Percentiles rank a stretch among this genome's conserved stretches.
Conservation (phyloP, 176 grass and related monocot genomes). For the Elaeis guineensis region DNA sequence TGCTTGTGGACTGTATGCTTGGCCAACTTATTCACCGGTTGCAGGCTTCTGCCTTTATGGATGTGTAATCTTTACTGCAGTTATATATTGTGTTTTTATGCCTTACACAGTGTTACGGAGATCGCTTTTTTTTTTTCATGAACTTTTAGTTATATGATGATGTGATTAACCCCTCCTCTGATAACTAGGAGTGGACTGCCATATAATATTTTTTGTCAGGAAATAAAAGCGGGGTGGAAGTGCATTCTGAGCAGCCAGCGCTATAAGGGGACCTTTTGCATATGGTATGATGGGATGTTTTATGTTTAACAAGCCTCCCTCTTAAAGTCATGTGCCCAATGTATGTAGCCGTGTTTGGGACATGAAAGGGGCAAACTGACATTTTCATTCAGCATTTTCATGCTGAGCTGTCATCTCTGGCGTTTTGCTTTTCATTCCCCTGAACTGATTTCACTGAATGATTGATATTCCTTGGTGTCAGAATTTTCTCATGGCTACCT, state of each 20-base stretch:
- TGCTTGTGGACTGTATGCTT: too few species aligned
- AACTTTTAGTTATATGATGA: slow-evolving; percentile 27
- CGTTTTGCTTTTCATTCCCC: too few species aligned
- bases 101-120: too few species aligned
- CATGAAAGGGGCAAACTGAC: slow-evolving; percentile 19
- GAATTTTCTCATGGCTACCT: too few species aligned
- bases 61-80: too few species aligned
- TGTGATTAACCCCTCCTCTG: slow-evolving; percentile 31
- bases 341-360: slow-evolving; percentile 13
- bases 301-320: slow-evolving; percentile 24
- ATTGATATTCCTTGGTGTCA: too few species aligned
- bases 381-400: slow-evolving; percentile 20
- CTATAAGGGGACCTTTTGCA: slow-evolving; percentile 32
- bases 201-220: slow-evolving; percentile 40
- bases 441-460: too few species aligned
- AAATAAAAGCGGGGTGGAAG: slow-evolving; percentile 28
- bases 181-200: slow-evolving; percentile 35
- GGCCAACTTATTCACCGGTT: too few species aligned
- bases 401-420: background rate
- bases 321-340: slow-evolving; percentile 25
- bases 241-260: slow-evolving; percentile 26
- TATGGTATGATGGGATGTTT: slow-evolving; percentile 60
- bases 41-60: too few species aligned
- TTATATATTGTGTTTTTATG: too few species aligned
- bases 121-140: slow-evolving; percentile 9